Conservation (phyloP, 148 eudicot genomes). For the Chenopodium quinoa region DNA sequence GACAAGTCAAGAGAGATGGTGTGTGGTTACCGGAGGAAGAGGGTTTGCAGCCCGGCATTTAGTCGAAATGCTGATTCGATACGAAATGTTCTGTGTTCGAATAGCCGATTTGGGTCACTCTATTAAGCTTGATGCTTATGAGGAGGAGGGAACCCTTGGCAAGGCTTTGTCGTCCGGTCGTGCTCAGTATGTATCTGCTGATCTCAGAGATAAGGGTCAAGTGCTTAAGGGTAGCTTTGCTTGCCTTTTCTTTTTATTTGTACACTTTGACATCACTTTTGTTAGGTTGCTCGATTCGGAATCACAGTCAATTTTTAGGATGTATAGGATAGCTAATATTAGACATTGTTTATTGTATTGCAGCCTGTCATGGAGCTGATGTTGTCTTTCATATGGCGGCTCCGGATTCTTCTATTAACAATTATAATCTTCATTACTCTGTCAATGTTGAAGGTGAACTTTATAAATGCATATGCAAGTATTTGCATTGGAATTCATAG, state of each 20-base stretch:
- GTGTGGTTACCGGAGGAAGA: conserved; percentile 91
- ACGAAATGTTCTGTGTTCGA: conserved; percentile 61
- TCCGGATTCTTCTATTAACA: conserved; percentile 94
- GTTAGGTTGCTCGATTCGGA: not conserved
- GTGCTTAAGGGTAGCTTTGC: conserved; percentile 52
- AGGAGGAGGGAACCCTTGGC: conserved; percentile 65
- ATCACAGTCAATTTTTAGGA: too few relatives aligned
- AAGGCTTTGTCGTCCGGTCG: conserved; percentile 62
- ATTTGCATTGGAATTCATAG: not conserved
- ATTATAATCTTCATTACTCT: conserved; percentile 67
- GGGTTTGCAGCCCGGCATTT: conserved; percentile 88
- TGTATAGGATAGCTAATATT: too few relatives aligned
- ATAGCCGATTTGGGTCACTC: conserved; percentile 63
- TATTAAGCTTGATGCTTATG: conserved; percentile 53
- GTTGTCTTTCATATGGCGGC: conserved; percentile 99
- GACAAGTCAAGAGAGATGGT: conserved; percentile 63
- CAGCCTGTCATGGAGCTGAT: conserved; percentile 87
- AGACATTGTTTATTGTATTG: conserved; percentile 16
- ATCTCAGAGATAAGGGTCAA: conserved; percentile 76
- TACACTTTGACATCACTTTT: not conserved
- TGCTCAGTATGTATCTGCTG: conserved; percentile 60
- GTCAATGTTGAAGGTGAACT: conserved; percentile 80
- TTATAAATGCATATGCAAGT: not conserved
- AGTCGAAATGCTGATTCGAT: conserved; percentile 74
- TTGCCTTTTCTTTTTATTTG: not conserved